These are phyloP conservation scores for Inosperma sp. DNA, from an alignment of 768 basidiomycete genomes.

Conservation along the genomic window DNA sequence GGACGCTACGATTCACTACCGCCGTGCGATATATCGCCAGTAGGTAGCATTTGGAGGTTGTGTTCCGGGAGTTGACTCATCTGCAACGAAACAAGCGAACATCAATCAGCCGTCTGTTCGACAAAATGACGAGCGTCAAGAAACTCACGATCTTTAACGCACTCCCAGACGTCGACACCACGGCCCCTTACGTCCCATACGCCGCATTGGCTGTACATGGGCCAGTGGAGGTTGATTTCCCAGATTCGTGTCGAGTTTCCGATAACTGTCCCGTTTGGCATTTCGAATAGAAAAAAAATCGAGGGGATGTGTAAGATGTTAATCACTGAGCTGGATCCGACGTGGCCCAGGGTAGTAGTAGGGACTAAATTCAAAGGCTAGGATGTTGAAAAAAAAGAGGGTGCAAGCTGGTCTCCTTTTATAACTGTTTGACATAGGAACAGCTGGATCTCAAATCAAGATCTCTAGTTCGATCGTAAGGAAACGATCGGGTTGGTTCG, in stretches of 20 bases:
- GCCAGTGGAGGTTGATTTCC: constrained; percentile 66
- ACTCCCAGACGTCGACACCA: constrained; percentile 75
- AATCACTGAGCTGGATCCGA: not conserved
- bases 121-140: not conserved
- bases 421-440: constrained; percentile 3
- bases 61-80: constrained; percentile 55
- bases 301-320: not conserved
- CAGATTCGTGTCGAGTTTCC: constrained; percentile 66
- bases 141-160: constrained; percentile 60
- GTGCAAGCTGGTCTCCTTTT: not conserved
- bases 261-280: constrained; percentile 45
- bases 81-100: constrained; percentile 34
- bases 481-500: constrained; percentile 6
- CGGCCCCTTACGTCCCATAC: constrained; percentile 64
- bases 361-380: not conserved
- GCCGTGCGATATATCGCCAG: constrained; percentile 47
- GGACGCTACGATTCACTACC: constrained; percentile 23
- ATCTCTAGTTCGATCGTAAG: not conserved
- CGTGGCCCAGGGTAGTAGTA: no score
- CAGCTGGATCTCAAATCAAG: constrained; percentile 1
- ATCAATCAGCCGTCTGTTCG: no score
- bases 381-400: not conserved
- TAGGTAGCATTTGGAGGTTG: constrained; percentile 40
- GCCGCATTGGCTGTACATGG: constrained; percentile 61
- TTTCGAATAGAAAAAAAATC: constrained; percentile 14